These are phyloP conservation scores for Cystofilobasidium bisporidii DNA, from an alignment of 768 basidiomycete species.

Conservation along the genomic window DNA sequence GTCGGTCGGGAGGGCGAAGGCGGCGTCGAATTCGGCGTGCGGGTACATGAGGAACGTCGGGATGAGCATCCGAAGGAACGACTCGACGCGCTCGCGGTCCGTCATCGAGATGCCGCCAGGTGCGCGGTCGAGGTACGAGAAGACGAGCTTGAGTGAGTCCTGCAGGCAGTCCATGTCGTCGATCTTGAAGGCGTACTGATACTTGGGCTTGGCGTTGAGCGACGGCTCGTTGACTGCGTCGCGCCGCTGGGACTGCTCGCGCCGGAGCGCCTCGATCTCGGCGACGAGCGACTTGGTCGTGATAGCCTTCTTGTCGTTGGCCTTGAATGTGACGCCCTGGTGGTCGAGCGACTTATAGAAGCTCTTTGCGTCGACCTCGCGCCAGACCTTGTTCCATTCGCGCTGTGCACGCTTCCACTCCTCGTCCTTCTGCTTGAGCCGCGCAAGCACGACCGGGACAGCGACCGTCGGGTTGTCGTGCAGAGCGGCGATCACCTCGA, in stretches of 20 bases:
- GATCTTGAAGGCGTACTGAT: constrained; percentile 72
- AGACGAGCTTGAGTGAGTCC: constrained; percentile 80
- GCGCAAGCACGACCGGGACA: constrained; percentile 78
- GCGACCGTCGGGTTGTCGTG: constrained; percentile 86
- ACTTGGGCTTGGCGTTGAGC: constrained; percentile 67
- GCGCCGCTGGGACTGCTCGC: constrained; percentile 40
- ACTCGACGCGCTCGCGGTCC: constrained; percentile 75
- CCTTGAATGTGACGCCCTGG: constrained; percentile 88
- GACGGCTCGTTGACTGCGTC: constrained; percentile 47
- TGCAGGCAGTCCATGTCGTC: constrained; percentile 69
- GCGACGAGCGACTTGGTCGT: constrained; percentile 38
- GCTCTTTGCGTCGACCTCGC: constrained; percentile 88
- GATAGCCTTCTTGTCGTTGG: constrained; percentile 67
- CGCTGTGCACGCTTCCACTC: constrained; percentile 92
- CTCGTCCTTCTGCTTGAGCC: constrained; percentile 87
- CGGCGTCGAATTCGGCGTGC: constrained; percentile 43
- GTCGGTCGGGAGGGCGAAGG: constrained; percentile 30
- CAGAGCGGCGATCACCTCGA: constrained; percentile 50
- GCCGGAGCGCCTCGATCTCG: constrained; percentile 38
- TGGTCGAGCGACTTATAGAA: constrained; percentile 97
- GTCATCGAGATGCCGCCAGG: constrained; percentile 53
- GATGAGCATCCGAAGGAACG: constrained; percentile 72
- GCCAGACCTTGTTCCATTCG: constrained; percentile 94
- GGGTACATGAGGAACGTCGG: constrained; percentile 61
- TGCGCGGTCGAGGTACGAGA: constrained; percentile 81